Conservation (phyloP, 2,329 filamentous ascomycete genomes). For the Trichophyton equinum region DNA sequence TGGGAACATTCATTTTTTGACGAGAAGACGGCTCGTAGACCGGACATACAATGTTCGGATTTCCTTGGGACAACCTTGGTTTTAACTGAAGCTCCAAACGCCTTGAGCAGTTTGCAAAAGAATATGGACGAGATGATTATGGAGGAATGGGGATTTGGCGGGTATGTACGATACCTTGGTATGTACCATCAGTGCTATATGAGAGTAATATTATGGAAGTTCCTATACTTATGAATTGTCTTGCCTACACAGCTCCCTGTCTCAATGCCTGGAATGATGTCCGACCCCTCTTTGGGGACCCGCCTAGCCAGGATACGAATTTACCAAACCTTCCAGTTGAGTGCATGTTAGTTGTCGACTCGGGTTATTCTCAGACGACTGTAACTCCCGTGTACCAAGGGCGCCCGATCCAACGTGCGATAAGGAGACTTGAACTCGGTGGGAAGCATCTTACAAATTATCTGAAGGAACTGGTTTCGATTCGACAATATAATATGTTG, state of each 20-base stretch:
- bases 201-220: background rate
- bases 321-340: conserved; percentile 49
- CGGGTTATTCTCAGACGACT: conserved; percentile 85
- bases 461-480: conserved; percentile 74
- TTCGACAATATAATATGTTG: conserved; percentile 89
- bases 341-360: conserved; percentile 77
- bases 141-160: conserved; percentile 88
- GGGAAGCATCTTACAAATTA: conserved; percentile 91
- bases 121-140: conserved; percentile 96
- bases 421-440: conserved; percentile 77
- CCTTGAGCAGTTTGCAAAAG: conserved; percentile 64
- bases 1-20: conserved; percentile 86
- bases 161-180: conserved; percentile 68
- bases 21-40: conserved; percentile 47
- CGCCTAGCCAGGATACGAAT: conserved; percentile 32
- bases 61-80: conserved; percentile 72
- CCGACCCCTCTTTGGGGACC: conserved; percentile 54
- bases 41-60: conserved; percentile 36
- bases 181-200: conserved; percentile 22
- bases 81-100: conserved; percentile 75
- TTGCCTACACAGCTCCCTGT: conserved; percentile 43
- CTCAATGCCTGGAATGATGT: conserved; percentile 76
- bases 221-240: background rate
- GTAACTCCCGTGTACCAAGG: conserved; percentile 76
- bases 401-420: conserved; percentile 63